Conservation (phyloP, 23 red algal species). For the Gracilaria gracilis region DNA sequence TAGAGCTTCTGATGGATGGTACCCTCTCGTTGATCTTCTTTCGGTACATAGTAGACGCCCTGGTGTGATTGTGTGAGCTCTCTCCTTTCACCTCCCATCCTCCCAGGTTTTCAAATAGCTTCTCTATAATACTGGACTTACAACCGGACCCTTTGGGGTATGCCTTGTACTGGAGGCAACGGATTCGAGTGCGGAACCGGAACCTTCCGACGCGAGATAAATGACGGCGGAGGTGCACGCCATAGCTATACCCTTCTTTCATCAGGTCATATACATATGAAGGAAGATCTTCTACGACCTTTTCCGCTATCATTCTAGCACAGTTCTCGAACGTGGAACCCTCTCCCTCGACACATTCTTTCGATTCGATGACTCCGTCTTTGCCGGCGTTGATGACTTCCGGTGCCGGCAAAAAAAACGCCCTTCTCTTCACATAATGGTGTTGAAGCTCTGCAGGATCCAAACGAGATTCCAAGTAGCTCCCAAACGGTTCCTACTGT, state of each 20-base stretch:
- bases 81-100: background rate
- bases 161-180: background rate
- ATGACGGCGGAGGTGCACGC: background rate
- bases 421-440: no score
- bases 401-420: no score
- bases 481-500: no score
- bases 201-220: background rate
- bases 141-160: background rate
- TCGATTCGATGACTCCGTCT: no score
- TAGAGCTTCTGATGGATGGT: background rate
- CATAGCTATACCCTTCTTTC: background rate
- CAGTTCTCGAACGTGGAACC: no score
- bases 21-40: background rate
- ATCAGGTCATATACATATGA: background rate
- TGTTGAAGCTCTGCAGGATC: no score
- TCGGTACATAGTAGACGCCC: background rate
- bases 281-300: background rate
- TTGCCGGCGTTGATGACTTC: no score
- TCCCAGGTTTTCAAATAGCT: background rate
- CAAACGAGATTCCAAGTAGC: no score
- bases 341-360: no score
- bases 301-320: no score
- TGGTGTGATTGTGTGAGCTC: background rate
- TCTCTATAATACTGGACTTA: background rate
- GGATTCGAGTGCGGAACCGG: background rate